Evolutionary conservation across 371 early-diverging fungal genomes (phyloP).

Genomic region (Mucor lusitanicus): DNA sequence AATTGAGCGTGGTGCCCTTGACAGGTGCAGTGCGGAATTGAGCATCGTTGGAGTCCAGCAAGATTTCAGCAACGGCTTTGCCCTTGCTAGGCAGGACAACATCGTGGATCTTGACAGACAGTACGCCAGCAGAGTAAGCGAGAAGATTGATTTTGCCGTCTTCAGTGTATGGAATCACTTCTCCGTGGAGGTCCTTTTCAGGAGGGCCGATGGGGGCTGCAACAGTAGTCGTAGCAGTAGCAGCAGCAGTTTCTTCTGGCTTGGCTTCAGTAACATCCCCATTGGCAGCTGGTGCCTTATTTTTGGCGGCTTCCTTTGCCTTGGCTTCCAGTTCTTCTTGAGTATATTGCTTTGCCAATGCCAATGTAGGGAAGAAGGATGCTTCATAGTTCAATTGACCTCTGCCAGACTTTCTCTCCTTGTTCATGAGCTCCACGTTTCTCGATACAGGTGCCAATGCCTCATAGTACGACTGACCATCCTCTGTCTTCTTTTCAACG

Average conservation of each 20-base stretch:
- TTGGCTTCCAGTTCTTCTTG: slow-evolving; percentile 14
- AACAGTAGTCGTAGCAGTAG: neutral
- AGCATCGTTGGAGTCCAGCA: slow-evolving; percentile 37
- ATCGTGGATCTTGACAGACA: slow-evolving; percentile 32
- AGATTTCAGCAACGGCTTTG: slow-evolving; percentile 28
- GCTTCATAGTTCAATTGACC: slow-evolving; percentile 65
- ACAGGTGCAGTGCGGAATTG: slow-evolving; percentile 27
- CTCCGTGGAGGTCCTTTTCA: slow-evolving; percentile 32
- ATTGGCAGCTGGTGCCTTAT: neutral
- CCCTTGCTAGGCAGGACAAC: slow-evolving; percentile 14
- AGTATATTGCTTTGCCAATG: slow-evolving; percentile 48
- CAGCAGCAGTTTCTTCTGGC: neutral
- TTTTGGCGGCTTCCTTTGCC: neutral
- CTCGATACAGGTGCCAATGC: slow-evolving; percentile 29
- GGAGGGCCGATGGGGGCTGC: slow-evolving; percentile 3
- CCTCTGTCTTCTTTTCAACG: slow-evolving; percentile 18
- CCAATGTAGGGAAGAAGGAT: slow-evolving; percentile 64
- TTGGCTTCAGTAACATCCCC: slow-evolving; percentile 8
- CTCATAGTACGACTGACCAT: slow-evolving; percentile 33
- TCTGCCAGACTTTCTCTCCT: slow-evolving; percentile 54
- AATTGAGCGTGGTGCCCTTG: slow-evolving; percentile 22
- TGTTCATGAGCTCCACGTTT: slow-evolving; percentile 57
- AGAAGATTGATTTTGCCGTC: slow-evolving; percentile 23
- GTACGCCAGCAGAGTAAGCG: slow-evolving; percentile 29
- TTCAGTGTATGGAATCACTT: slow-evolving; percentile 22